These are phyloP conservation scores for Gloeopeniophorella convolvens DNA, from an alignment of 768 basidiomycete species.

Conservation along the genomic window DNA sequence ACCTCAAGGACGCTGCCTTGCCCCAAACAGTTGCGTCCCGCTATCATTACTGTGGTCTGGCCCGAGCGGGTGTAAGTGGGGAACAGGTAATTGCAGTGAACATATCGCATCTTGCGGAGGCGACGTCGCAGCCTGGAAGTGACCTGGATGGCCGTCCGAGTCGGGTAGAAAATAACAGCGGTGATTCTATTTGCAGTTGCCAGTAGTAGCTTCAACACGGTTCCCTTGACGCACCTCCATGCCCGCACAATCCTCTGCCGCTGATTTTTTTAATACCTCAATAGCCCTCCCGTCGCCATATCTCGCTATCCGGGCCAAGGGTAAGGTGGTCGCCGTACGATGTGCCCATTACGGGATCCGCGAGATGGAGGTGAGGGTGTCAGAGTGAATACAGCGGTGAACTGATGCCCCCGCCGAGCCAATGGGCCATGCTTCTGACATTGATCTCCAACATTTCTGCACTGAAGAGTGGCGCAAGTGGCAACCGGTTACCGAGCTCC, in stretches of 20 bases:
- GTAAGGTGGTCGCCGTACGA: too few species aligned
- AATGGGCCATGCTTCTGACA: too few species aligned
- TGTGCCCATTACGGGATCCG: too few species aligned
- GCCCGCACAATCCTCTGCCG: conserved; percentile 13
- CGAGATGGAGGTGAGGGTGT: too few species aligned
- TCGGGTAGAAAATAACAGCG: conserved; percentile 1
- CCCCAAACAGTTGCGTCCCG: background rate
- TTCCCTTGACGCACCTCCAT: conserved; percentile 1
- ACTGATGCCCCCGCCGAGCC: too few species aligned
- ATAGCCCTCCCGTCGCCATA: conserved; percentile 5
- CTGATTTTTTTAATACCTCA: conserved; percentile 5
- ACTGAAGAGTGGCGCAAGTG: too few species aligned
- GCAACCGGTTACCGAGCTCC: too few species aligned
- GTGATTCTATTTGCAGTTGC: background rate
- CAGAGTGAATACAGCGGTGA: too few species aligned
- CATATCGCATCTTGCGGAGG: conserved; percentile 7
- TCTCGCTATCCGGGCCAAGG: background rate
- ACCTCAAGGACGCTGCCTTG: background rate
- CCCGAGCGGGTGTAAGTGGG: background rate
- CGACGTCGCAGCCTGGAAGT: conserved; percentile 3
- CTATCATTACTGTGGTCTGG: background rate
- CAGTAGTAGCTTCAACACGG: background rate
- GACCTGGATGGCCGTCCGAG: background rate
- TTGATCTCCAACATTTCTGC: too few species aligned
- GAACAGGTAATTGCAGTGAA: background rate